A percentile compares a stretch with the other conserved stretches of the same genome.
phyloP scores from a whole-genome alignment of 192 early-diverging fungal genomes.

The Phycomyces nitens region DNA sequence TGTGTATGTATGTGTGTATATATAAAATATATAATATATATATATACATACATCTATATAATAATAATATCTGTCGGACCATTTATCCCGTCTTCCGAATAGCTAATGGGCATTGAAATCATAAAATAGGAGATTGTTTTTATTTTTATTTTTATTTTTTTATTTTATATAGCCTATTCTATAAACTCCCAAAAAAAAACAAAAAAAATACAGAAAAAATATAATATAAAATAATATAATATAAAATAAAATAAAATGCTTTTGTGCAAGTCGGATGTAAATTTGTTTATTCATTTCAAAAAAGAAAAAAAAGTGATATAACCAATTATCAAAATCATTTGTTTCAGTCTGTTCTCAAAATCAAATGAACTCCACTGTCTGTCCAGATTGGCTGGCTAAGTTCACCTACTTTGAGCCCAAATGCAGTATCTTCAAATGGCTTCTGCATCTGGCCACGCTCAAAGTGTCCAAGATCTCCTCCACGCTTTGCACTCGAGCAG shows the following conservation, averaged over 20 bases:
- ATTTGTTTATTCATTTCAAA: not conserved
- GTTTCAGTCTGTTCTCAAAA: constrained; percentile 79
- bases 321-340: too few species aligned
- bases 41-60: too few species aligned
- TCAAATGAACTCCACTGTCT: constrained; percentile 92
- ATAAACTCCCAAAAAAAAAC: not conserved
- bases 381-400: constrained; percentile 78
- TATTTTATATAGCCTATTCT: not conserved
- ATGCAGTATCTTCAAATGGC: constrained; percentile 86
- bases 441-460: constrained; percentile 88
- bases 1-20: not conserved
- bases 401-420: constrained; percentile 80
- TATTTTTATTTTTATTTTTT: too few species aligned
- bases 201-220: too few species aligned
- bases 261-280: not conserved
- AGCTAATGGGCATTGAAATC: too few species aligned
- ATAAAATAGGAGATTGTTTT: too few species aligned
- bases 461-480: constrained; percentile 89
- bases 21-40: too few species aligned
- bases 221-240: too few species aligned
- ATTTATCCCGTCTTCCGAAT: too few species aligned
- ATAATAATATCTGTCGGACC: too few species aligned
- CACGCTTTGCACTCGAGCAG: constrained; percentile 85
- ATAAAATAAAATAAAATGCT: not conserved
- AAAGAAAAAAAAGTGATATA: not conserved